Evolutionary conservation across 495 filamentous ascomycete species (phyloP), one percentile per base, ranked within the genome.

Genomic region (Hypomontagnella submonticulosa): DNA sequence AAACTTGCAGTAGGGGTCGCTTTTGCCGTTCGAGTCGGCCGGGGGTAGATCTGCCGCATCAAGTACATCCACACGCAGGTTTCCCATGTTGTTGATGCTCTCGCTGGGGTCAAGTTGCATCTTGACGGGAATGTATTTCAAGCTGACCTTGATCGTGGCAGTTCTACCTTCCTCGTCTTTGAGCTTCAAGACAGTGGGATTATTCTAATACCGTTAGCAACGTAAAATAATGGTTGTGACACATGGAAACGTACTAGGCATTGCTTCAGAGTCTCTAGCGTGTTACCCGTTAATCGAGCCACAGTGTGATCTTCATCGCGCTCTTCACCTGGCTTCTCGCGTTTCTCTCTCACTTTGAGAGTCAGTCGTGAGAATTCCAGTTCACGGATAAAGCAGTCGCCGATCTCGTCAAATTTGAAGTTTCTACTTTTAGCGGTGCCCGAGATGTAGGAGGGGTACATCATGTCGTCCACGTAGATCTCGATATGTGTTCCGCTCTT

Each of bases 1-100:
- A 75, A 99, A 98, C 68, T 95, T 96, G 83, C 91, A 96, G 80
- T 91, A 99, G 3, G 95, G 95, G 69, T 99, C 95, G 71, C 92
- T 96, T 82, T 88, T 96, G 38, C 95, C 95, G 73, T 98, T 99
- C 27, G 93, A 89, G 72, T 99, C 95, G 46, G 92, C 93, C 9
- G 94, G 85, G 7, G 95, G 95, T 16, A 99, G 86, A 63, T 97
- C 88, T 20, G 87, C 83, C 16, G 90, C 95, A 72, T 96, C 92
- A 47, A 97, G 77, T n/a, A 98, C 82, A 63, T 97, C 92, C 44
- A 98, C 90, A 8, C 92, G 89, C 30, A 99, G 86, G 50, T 85
- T 91, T 55, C 95, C 95, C 88, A 95, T 93, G 77, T 99, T 99
- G 84, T 96, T 98, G 82, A 98, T 97, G 74, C 91, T 96, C 77